phyloP scores from a whole-genome alignment of 1,284 basidiomycete genomes.

The Vanrija sp. region DNA sequence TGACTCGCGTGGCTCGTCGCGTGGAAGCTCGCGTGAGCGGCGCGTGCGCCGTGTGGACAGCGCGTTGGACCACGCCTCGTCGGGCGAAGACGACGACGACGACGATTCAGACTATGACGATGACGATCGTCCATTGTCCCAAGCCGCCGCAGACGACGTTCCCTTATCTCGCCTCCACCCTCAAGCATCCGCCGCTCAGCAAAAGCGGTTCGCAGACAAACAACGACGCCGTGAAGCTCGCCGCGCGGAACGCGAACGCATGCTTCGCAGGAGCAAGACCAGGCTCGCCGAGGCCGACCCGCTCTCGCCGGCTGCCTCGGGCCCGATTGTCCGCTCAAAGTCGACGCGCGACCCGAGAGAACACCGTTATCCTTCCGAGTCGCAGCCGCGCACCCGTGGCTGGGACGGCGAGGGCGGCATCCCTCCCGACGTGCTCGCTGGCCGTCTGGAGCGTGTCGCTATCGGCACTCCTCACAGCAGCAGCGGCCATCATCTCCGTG shows the following conservation, averaged over 20 bases:
- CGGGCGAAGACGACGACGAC: conserved; percentile 1
- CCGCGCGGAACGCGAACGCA: conserved; percentile 11
- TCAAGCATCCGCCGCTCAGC: conserved; percentile 30
- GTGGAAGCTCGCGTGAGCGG: conserved; percentile 1
- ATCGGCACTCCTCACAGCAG: not conserved
- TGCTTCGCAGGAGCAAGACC: conserved; percentile 9
- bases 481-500: not conserved
- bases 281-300: conserved; percentile 3
- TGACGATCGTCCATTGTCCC: too few species aligned
- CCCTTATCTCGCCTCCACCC: conserved; percentile 41
- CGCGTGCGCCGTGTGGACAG: not conserved
- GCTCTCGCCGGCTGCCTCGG: conserved; percentile 1
- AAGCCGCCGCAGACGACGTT: conserved; percentile 27
- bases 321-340: not conserved
- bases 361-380: too few species aligned
- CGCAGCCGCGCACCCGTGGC: conserved; percentile 8
- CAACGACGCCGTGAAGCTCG: conserved; percentile 13
- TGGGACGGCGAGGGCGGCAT: conserved; percentile 48
- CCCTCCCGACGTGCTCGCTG: conserved; percentile 29
- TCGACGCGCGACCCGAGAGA: not conserved
- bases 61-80: too few species aligned
- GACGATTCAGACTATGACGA: too few species aligned
- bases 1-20: conserved; percentile 8
- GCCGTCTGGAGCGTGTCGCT: conserved; percentile 27
- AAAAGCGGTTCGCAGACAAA: conserved; percentile 4